Conservation (phyloP, 768 basidiomycete genomes). For the Mycena pura region DNA sequence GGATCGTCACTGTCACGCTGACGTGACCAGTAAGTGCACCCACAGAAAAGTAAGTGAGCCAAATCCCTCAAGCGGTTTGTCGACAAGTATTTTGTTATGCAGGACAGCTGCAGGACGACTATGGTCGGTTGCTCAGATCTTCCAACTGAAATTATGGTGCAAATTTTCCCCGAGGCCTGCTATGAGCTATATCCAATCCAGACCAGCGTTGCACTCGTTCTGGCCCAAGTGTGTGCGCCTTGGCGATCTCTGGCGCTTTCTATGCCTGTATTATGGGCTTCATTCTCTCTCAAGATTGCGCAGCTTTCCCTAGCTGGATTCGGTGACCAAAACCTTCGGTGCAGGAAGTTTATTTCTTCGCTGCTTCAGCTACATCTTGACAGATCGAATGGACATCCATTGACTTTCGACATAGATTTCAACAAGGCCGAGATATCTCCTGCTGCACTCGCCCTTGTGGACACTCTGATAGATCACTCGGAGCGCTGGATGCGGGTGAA, state of each 20-base stretch:
- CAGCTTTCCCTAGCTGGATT: not conserved
- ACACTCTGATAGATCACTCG: slow-evolving; percentile 5
- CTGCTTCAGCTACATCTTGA: slow-evolving; percentile 16
- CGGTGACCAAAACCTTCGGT: not conserved
- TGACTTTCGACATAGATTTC: slow-evolving; percentile 12
- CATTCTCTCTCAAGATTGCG: slow-evolving; percentile 10
- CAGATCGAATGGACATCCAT: not conserved
- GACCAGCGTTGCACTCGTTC: not conserved
- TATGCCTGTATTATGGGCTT: slow-evolving; percentile 15
- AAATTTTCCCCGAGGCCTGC: slow-evolving; percentile 7
- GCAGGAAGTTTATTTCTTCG: not conserved
- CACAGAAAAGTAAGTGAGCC: too few relatives aligned
- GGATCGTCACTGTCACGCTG: too few relatives aligned
- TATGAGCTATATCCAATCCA: slow-evolving; percentile 2
- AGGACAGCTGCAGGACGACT: too few relatives aligned
- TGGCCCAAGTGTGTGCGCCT: not conserved
- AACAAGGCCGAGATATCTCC: not conserved
- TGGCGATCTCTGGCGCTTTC: slow-evolving; percentile 10
- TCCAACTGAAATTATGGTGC: slow-evolving; percentile 15
- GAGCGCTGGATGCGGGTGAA: slow-evolving; percentile 6
- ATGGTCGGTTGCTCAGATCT: not conserved
- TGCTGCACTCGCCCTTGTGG: not conserved
- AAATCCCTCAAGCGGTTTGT: too few relatives aligned
- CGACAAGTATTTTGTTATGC: too few relatives aligned
- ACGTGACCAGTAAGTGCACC: too few relatives aligned